Evolutionary conservation across 1,284 basidiomycete species (phyloP), one percentile per base, ranked within the genome.

Genomic region (Phenoliferia sp.): DNA sequence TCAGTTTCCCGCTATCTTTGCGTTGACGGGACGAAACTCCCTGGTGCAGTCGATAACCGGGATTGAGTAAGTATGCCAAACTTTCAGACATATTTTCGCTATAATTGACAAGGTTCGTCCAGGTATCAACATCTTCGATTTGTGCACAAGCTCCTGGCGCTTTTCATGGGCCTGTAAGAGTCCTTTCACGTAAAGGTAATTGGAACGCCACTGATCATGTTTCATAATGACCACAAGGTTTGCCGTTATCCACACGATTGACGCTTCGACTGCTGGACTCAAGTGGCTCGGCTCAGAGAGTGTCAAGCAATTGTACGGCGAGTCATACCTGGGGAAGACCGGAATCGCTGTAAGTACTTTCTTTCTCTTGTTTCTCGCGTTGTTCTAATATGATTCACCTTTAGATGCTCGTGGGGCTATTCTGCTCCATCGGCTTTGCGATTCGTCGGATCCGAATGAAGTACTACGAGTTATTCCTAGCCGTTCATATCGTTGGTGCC

Each of bases 381-480:
- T 2, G 12, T 35, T 16, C 48, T 59, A 26, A 61, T 19, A 19
- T 6, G 4, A 3, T 12, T n/a, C 2, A 17, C 2, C 2, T 3
- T 16, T 36, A 67, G 65, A 66, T 69, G 54, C 28, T 72, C 35
- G 68, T 58, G 28, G 70, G 70, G n/a, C 56, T 67, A 2, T 61
- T 68, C 57, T 57, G 63, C 29, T 44, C 67, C 44, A 52, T 63
- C 62, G 34, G 65, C 35, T 68, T 72, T 60, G 52, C 62, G n/a
- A 61, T 65, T 34, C 59, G 59, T 36, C 35, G 57, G 0, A 52
- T 72, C 22, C 65, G 70, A 12, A 66, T 54, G 54, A 62, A 64
- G 5, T 66, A 34, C 39, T 72, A 72, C 66, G 70, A 72, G 68
- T 35, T 69, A 33, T 72, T 72, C 54, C 66, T 72, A 44, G 52